Conservation (phyloP, 2,329 filamentous ascomycete species). For the Claviceps fusiformis region DNA sequence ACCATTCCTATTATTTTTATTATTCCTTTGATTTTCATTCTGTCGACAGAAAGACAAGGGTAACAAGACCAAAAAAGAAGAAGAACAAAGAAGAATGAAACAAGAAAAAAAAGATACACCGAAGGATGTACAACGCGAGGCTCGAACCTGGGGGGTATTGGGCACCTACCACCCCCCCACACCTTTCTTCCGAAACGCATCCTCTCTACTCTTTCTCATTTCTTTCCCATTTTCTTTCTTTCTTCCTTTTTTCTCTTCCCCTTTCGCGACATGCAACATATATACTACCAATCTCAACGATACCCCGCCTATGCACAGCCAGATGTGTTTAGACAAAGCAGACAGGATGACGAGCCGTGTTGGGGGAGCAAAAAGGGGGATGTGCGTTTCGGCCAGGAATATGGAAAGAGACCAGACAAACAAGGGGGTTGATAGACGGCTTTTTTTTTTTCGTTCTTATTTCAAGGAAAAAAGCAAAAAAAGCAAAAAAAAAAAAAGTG, state of each 20-base stretch:
- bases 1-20: too few relatives aligned
- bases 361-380: neutral
- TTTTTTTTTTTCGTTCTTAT: too few relatives aligned
- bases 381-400: too few relatives aligned
- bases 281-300: slow-evolving; percentile 27
- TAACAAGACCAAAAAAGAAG: neutral
- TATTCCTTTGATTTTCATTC: neutral
- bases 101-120: too few relatives aligned
- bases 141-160: too few relatives aligned
- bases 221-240: slow-evolving; percentile 10
- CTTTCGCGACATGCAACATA: slow-evolving; percentile 15
- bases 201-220: slow-evolving; percentile 3
- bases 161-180: too few relatives aligned
- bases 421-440: too few relatives aligned
- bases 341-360: neutral
- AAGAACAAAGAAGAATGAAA: neutral
- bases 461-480: too few relatives aligned
- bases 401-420: too few relatives aligned
- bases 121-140: too few relatives aligned
- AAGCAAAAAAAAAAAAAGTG: too few relatives aligned
- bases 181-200: neutral
- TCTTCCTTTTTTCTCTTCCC: neutral
- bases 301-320: slow-evolving; percentile 19
- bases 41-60: neutral
- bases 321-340: slow-evolving; percentile 8